phyloP scores from a whole-genome alignment of 2,329 filamentous ascomycete genomes.

The Cercospora sesami region DNA sequence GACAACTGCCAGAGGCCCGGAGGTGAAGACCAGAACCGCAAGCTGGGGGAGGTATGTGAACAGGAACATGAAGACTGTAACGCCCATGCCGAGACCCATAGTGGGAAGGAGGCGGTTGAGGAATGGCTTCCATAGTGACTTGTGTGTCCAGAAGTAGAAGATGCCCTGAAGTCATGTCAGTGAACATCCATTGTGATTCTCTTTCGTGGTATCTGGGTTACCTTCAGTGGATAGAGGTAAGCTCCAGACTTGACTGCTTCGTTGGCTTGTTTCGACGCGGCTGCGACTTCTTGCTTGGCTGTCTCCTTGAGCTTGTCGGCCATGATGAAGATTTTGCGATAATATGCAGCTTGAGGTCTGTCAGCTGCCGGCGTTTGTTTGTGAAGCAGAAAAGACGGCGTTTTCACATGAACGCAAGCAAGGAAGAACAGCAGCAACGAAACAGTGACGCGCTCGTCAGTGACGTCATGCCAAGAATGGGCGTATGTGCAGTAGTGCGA shows the following conservation, averaged over 20 bases:
- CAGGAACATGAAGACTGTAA: conserved; percentile 78
- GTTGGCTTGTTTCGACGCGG: conserved; percentile 62
- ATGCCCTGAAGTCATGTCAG: conserved; percentile 52
- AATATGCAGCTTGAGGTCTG: neutral
- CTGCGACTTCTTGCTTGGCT: conserved; percentile 68
- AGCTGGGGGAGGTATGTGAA: conserved; percentile 85
- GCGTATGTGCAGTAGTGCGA: neutral
- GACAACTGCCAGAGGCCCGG: conserved; percentile 76
- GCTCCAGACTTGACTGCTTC: conserved; percentile 74
- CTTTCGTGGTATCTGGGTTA: conserved; percentile 30
- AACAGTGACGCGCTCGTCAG: neutral
- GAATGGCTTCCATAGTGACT: conserved; percentile 60
- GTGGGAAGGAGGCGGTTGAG: conserved; percentile 60
- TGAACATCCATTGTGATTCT: neutral
- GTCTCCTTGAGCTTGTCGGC: conserved; percentile 55
- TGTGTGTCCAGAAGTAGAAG: conserved; percentile 59
- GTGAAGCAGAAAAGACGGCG: neutral
- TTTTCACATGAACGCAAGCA: neutral
- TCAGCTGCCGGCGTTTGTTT: neutral
- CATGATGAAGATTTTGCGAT: conserved; percentile 19
- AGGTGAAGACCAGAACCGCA: conserved; percentile 78
- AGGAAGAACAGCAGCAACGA: neutral
- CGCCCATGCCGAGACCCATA: conserved; percentile 67
- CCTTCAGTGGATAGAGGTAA: conserved; percentile 83
- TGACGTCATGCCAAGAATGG: neutral